These are phyloP conservation scores for Alternaria triticimaculans DNA, from an alignment of 2,329 filamentous ascomycete genomes.

Conservation along the genomic window DNA sequence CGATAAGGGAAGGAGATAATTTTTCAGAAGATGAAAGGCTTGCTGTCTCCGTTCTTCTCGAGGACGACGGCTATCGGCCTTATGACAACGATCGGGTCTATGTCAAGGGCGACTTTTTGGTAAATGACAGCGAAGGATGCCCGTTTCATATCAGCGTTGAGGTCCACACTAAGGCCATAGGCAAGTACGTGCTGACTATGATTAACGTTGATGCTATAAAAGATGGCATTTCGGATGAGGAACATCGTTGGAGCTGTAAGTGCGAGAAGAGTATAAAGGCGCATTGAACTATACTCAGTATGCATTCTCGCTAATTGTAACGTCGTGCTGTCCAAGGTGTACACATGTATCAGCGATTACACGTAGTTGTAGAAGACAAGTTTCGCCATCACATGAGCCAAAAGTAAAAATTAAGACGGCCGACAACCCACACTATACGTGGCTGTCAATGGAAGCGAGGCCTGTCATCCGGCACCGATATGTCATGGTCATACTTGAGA, in stretches of 20 bases:
- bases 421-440: neutral
- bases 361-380: fast-evolving
- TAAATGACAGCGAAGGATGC: neutral
- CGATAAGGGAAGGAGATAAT: neutral
- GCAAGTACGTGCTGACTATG: fast-evolving
- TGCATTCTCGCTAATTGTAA: neutral
- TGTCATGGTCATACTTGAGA: neutral
- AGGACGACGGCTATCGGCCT: neutral
- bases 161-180: neutral
- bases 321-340: neutral
- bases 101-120: neutral
- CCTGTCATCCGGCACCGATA: neutral
- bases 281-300: neutral
- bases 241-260: neutral
- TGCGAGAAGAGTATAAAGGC: neutral
- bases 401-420: neutral
- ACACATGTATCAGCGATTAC: neutral
- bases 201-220: neutral
- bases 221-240: neutral
- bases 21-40: neutral
- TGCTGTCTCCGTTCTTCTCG: neutral
- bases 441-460: neutral
- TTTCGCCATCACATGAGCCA: neutral
- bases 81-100: neutral
- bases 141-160: neutral